Evolutionary conservation across 306 rosid species (phyloP).

Genomic region (Psophocarpus tetragonolobus): DNA sequence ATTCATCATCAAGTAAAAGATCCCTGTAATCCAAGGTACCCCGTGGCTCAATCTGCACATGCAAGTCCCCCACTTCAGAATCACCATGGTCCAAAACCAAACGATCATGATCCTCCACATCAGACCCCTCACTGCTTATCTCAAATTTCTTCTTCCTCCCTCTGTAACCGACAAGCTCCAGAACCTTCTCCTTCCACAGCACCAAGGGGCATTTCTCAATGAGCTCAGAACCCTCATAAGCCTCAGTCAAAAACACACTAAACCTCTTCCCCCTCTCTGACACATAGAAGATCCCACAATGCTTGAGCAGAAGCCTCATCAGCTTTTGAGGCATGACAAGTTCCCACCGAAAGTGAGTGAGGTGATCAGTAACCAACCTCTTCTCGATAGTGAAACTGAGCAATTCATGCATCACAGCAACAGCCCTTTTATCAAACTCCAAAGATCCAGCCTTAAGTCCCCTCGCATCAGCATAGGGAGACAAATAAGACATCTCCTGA

Average conservation of each 20-base stretch:
- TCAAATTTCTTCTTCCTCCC: slow-evolving; percentile 71
- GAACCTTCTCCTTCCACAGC: slow-evolving; percentile 75
- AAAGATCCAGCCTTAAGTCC: slow-evolving; percentile 66
- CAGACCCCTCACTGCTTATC: slow-evolving; percentile 55
- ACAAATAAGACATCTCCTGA: slow-evolving; percentile 71
- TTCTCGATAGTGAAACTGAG: slow-evolving; percentile 82
- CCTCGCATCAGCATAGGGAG: slow-evolving; percentile 84
- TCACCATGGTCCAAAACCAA: slow-evolving; percentile 33
- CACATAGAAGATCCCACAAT: slow-evolving; percentile 81
- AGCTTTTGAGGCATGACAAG: slow-evolving; percentile 91
- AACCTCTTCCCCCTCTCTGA: slow-evolving; percentile 96
- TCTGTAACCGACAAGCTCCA: slow-evolving; percentile 43
- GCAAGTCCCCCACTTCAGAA: slow-evolving; percentile 50
- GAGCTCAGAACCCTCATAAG: slow-evolving; percentile 71
- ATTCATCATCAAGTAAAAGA: slow-evolving; percentile 33
- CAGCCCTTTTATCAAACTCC: slow-evolving; percentile 89
- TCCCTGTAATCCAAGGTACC: slow-evolving; percentile 42
- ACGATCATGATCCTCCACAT: slow-evolving; percentile 49
- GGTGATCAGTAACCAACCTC: slow-evolving; percentile 88
- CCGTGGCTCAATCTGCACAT: slow-evolving; percentile 42
- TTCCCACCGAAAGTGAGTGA: slow-evolving; percentile 83
- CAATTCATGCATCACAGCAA: slow-evolving; percentile 87
- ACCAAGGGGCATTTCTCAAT: slow-evolving; percentile 77
- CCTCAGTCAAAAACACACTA: slow-evolving; percentile 75
- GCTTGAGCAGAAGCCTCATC: slow-evolving; percentile 88